Conservation (phyloP, 108 stramenopile genomes). For the Bacterosira constricta region DNA sequence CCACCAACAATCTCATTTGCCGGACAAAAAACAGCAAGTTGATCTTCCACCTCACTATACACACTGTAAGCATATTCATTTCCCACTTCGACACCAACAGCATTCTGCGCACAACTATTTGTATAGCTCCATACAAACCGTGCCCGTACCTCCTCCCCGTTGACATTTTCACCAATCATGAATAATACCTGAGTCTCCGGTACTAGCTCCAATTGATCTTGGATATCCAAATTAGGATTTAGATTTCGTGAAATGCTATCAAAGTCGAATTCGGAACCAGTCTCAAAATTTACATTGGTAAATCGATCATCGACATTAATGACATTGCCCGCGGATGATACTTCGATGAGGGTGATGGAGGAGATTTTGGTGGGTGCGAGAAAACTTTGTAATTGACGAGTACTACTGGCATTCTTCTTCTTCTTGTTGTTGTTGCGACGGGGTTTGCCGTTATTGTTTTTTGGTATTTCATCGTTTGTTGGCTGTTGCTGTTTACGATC, state of each 20-base stretch:
- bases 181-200: slow-evolving; percentile 28
- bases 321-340: slow-evolving; percentile 5
- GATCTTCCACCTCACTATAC: background rate
- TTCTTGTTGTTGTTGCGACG: background rate
- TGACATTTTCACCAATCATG: slow-evolving; percentile 17
- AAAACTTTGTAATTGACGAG: background rate
- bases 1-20: background rate
- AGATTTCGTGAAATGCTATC: background rate
- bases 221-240: background rate
- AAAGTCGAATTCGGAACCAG: slow-evolving; percentile 14
- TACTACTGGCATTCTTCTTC: background rate
- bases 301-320: slow-evolving; percentile 25
- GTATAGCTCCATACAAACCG: slow-evolving; percentile 27
- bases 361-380: slow-evolving; percentile 15
- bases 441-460: too few species aligned
- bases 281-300: background rate
- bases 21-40: background rate
- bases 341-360: slow-evolving; percentile 24
- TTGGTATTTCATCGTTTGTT: too few species aligned
- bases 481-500: too few species aligned
- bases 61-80: slow-evolving; percentile 11
- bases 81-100: background rate
- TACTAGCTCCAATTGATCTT: slow-evolving; percentile 20
- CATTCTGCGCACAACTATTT: slow-evolving; percentile 16
- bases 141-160: slow-evolving; percentile 24